Evolutionary conservation across 2,329 filamentous ascomycete species (phyloP), one percentile per base, ranked within the genome.

Genomic region (Endoconidiophora laricicola): DNA sequence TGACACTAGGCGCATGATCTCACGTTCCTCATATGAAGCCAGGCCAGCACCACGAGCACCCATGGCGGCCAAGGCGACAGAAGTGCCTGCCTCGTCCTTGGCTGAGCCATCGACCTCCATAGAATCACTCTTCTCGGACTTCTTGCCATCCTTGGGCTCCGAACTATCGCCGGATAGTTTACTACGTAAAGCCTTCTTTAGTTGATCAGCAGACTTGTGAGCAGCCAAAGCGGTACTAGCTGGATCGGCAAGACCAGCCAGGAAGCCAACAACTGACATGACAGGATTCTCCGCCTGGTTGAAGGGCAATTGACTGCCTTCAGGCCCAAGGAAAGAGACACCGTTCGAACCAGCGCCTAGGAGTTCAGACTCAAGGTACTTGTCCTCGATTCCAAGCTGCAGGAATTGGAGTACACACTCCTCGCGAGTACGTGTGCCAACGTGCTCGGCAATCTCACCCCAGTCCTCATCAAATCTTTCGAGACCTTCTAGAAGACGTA

Each of bases 371-470:
- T 96, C 88, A 7, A 95, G 71, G 60, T 95, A 98, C 63, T 94
- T 93, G 68, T 95, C 90, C 63, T 96, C 91, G 55, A 98, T 98
- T 57, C 95, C 90, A 36, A 98, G 72, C 61, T 95, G 87, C 56
- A 98, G 66, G 69, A 98, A 98, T 62, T 95, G 91, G 58, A 96
- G 74, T 14, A 96, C 90, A 63, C 91, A 98, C 67, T 98, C 90
- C 64, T 98, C 93, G 48, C 86, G 76, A 1, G 87, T 94, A 54
- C 90, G 81, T 2, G 86, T 93, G 45, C 84, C 84, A 41, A 98
- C 91, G 60, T 95, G 85, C 55, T 90, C 86, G 1, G 93, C 81
- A 56, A 98, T 88, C 59, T 86, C 79, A 52, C 84, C 82, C 91
- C 91, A 98, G 65, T 96, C 86, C 54, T 96, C 90, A 56, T 96